These are phyloP conservation scores for Phytomonas francai DNA, from an alignment of 208 protist genomes.

Conservation along the genomic window DNA sequence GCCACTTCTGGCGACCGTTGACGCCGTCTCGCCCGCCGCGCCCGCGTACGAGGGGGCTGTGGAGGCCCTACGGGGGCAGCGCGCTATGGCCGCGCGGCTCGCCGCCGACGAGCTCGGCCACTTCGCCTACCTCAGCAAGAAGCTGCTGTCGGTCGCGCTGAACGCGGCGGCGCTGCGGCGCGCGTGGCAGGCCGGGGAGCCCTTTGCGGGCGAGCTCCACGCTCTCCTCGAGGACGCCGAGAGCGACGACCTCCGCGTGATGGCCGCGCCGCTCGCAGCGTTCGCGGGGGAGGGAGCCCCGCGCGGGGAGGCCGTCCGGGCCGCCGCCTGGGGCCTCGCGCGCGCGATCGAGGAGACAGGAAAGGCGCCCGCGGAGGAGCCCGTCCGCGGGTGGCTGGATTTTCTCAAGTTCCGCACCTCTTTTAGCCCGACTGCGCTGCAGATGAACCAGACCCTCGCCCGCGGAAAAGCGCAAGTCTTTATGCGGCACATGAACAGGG, in stretches of 20 bases:
- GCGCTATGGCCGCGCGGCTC: slow-evolving; percentile 41
- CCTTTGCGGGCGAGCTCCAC: slow-evolving; percentile 55
- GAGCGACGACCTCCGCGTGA: slow-evolving; percentile 49
- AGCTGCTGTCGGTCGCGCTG: slow-evolving; percentile 73
- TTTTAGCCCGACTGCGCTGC: slow-evolving; percentile 55
- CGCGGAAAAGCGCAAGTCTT: slow-evolving; percentile 37
- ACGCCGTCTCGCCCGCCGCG: slow-evolving; percentile 63
- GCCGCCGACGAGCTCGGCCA: slow-evolving; percentile 48
- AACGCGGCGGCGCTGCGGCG: slow-evolving; percentile 58
- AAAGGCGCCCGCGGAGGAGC: slow-evolving; percentile 39
- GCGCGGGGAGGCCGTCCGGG: slow-evolving; percentile 25
- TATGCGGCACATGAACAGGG: slow-evolving; percentile 44
- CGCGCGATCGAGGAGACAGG: slow-evolving; percentile 72
- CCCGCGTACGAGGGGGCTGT: slow-evolving; percentile 75
- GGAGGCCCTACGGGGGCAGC: slow-evolving; percentile 38
- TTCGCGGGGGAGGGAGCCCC: slow-evolving; percentile 39
- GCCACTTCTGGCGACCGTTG: slow-evolving; percentile 68
- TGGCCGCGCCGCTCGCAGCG: slow-evolving; percentile 44
- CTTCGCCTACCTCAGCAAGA: slow-evolving; percentile 84
- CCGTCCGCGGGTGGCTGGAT: slow-evolving; percentile 67
- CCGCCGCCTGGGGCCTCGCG: slow-evolving; percentile 63
- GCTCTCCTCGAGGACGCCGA: slow-evolving; percentile 64
- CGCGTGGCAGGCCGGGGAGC: slow-evolving; percentile 28
- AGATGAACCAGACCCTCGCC: slow-evolving; percentile 40
- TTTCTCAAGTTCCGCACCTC: slow-evolving; percentile 77